A percentile compares a stretch with the other conserved stretches of the same genome.
Conservation (phyloP, 371 early-diverging fungal genomes). For the Mucor racemosus region DNA sequence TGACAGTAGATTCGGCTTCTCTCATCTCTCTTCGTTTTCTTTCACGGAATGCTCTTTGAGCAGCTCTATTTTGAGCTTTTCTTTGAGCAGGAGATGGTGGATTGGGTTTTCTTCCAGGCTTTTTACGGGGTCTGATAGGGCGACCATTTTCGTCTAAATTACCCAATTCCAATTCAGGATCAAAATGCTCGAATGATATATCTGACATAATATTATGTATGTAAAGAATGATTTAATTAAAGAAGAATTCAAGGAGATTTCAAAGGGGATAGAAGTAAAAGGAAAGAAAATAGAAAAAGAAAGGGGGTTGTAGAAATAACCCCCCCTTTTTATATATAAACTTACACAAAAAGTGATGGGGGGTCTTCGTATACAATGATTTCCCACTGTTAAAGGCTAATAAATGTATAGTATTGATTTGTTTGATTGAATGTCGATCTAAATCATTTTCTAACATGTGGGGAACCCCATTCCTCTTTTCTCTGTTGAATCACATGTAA, state of each 20-base stretch:
- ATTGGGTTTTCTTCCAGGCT: slow-evolving; percentile 50
- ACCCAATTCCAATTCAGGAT: slow-evolving; percentile 46
- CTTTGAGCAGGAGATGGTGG: slow-evolving; percentile 45
- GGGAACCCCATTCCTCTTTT: background rate
- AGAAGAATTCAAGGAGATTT: background rate
- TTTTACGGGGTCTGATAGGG: slow-evolving; percentile 40
- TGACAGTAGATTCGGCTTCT: slow-evolving; percentile 46
- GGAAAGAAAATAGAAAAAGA: background rate
- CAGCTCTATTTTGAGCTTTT: slow-evolving; percentile 54
- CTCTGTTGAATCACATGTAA: slow-evolving; percentile 10
- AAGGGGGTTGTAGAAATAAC: background rate
- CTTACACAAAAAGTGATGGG: background rate
- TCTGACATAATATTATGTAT: slow-evolving; percentile 6
- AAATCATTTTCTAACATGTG: background rate
- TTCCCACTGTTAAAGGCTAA: background rate
- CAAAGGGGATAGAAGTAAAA: background rate
- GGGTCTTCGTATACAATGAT: background rate
- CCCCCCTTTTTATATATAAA: background rate
- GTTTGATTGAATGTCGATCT: background rate
- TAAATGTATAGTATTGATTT: background rate
- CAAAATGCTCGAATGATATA: slow-evolving; percentile 43
- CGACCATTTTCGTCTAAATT: slow-evolving; percentile 39
- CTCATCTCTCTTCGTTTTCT: slow-evolving; percentile 48
- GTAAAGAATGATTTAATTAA: slow-evolving; percentile 6
- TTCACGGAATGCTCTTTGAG: slow-evolving; percentile 46